Percentiles rank a stretch among this genome's conserved stretches.
Evolutionary conservation across 1,284 basidiomycete species (phyloP).

Genomic region (Trichosporon coremiiforme): DNA sequence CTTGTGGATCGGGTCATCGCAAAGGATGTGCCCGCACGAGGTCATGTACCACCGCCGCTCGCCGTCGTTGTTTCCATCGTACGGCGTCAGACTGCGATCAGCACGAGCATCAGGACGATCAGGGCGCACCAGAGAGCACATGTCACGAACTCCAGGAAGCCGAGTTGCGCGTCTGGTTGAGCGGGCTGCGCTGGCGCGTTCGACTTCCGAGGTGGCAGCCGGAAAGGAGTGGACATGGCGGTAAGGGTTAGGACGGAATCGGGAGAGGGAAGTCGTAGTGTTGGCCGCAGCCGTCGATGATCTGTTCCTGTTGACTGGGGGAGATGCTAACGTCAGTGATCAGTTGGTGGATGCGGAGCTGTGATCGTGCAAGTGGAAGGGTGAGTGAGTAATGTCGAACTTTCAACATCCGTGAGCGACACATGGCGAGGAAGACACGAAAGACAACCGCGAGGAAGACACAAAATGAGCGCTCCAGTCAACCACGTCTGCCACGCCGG

Average conservation of each 20-base stretch:
- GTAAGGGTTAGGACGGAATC: neutral
- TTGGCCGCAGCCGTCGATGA: neutral
- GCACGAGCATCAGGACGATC: neutral
- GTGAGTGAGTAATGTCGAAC: neutral
- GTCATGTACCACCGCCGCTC: slow-evolving; percentile 46
- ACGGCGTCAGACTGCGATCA: neutral
- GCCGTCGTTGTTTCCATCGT: neutral
- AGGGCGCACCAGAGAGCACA: slow-evolving; percentile 42
- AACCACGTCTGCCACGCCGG: neutral
- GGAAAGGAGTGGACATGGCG: slow-evolving; percentile 3
- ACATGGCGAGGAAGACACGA: slow-evolving; percentile 6
- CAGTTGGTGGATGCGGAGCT: neutral
- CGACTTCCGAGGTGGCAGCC: neutral
- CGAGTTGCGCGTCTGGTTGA: slow-evolving; percentile 19
- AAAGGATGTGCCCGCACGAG: slow-evolving; percentile 50
- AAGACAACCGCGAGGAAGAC: neutral
- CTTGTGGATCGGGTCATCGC: slow-evolving; percentile 36
- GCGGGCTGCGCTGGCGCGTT: neutral
- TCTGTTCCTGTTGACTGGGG: neutral
- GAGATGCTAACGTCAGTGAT: neutral
- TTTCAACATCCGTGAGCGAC: neutral
- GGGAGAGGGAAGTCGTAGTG: neutral
- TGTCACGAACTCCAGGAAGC: slow-evolving; percentile 41
- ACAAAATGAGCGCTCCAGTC: neutral
- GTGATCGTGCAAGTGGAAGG: neutral